Evolutionary conservation across 2,329 filamentous ascomycete species (phyloP).

Genomic region (Fusarium sp.): DNA sequence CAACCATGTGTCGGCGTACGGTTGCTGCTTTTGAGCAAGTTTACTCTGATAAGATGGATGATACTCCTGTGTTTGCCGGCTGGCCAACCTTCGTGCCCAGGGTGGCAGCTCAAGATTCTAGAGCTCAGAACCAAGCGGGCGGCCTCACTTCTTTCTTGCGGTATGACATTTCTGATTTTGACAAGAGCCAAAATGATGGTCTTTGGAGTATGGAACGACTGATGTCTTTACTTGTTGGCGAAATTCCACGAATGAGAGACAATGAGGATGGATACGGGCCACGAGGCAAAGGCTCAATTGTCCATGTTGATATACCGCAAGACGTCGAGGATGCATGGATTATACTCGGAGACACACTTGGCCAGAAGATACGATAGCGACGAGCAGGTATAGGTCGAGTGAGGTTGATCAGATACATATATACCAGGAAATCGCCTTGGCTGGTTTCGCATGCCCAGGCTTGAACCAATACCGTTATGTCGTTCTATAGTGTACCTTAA

Average conservation of each 20-base stretch:
- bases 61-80: conserved; percentile 1
- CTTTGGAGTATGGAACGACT: conserved; percentile 33
- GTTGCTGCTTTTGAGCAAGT: conserved; percentile 26
- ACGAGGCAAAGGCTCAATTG: conserved; percentile 28
- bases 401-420: not conserved
- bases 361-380: not conserved
- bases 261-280: conserved; percentile 33
- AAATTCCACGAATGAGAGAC: conserved; percentile 35
- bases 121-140: not conserved
- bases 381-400: not conserved
- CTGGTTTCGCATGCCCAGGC: not conserved
- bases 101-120: not conserved
- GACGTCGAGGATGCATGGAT: conserved; percentile 21
- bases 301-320: conserved; percentile 23
- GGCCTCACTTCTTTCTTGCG: not conserved
- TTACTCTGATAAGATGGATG: conserved; percentile 1
- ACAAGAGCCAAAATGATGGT: not conserved
- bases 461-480: not conserved
- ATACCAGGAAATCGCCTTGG: not conserved
- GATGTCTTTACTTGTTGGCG: conserved; percentile 30
- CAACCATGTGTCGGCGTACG: conserved; percentile 33
- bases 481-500: not conserved
- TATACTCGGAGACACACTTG: conserved; percentile 1
- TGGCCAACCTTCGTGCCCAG: conserved; percentile 34
- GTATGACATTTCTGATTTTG: not conserved